Conservation (phyloP, 1,284 basidiomycete species). For the Irpex lacteus region DNA sequence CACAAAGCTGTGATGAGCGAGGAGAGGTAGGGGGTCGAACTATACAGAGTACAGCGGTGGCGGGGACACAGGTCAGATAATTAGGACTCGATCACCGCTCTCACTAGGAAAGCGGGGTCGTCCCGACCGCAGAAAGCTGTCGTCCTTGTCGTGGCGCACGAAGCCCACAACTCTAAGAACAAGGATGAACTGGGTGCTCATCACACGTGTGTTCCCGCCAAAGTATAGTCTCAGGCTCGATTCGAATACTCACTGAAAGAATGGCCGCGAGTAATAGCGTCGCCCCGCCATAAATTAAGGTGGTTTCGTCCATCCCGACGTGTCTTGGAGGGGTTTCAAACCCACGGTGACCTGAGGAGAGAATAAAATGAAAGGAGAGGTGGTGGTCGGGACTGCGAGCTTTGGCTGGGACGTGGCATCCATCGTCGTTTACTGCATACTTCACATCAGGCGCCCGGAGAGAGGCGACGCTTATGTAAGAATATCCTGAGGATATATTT, state of each 20-base stretch:
- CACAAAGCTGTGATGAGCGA: slow-evolving; percentile 19
- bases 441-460: neutral
- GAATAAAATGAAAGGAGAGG: neutral
- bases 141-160: slow-evolving; percentile 64
- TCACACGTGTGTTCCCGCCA: slow-evolving; percentile 34
- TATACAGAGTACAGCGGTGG: too few species aligned
- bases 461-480: neutral
- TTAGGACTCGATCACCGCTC: neutral
- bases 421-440: neutral
- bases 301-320: neutral
- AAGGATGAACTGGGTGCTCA: slow-evolving; percentile 81
- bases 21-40: slow-evolving; percentile 5
- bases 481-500: neutral
- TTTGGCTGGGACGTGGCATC: neutral
- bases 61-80: too few species aligned
- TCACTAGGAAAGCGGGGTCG: slow-evolving; percentile 26
- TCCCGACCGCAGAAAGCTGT: slow-evolving; percentile 42
- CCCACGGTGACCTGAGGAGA: neutral
- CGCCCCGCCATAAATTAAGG: neutral
- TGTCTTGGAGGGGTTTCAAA: neutral
- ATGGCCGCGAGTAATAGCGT: slow-evolving; percentile 22
- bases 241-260: slow-evolving; percentile 23
- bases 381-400: neutral
- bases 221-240: neutral
- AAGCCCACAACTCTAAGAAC: slow-evolving; percentile 79